Conservation (phyloP, 331 rosid species). For the Arachis monticola region DNA sequence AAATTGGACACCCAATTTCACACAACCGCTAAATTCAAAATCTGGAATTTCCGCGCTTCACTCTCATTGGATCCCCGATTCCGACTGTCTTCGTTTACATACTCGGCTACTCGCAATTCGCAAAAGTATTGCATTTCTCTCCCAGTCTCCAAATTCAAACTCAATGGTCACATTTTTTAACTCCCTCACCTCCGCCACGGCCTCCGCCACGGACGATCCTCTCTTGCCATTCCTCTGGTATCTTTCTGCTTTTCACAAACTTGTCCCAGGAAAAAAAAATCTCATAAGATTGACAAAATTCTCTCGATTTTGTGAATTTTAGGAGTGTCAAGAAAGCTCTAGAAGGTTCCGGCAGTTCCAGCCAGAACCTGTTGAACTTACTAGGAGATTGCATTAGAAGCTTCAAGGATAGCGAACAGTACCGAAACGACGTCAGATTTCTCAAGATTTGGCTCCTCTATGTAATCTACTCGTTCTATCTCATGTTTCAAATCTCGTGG, state of each 20-base stretch:
- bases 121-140: background rate
- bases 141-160: background rate
- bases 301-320: slow-evolving; percentile 22
- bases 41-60: slow-evolving; percentile 41
- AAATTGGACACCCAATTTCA: too few species aligned
- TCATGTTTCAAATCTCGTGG: background rate
- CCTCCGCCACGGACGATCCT: slow-evolving; percentile 54
- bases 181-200: slow-evolving; percentile 11
- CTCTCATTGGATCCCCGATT: background rate
- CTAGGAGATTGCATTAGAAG: slow-evolving; percentile 60
- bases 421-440: slow-evolving; percentile 78
- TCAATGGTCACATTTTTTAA: slow-evolving; percentile 43
- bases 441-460: slow-evolving; percentile 90
- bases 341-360: slow-evolving; percentile 39
- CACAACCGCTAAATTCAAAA: too few species aligned
- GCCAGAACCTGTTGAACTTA: slow-evolving; percentile 42
- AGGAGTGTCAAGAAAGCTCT: slow-evolving; percentile 72
- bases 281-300: background rate
- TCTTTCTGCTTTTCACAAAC: background rate
- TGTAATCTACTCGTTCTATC: slow-evolving; percentile 46
- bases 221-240: slow-evolving; percentile 51
- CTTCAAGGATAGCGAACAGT: slow-evolving; percentile 59
- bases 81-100: background rate
- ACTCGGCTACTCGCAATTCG: too few species aligned
- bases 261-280: background rate